Base-by-base conservation (phyloP, 1,139 yeast genomes). In the Yamadazyma epiphylla region DNA sequence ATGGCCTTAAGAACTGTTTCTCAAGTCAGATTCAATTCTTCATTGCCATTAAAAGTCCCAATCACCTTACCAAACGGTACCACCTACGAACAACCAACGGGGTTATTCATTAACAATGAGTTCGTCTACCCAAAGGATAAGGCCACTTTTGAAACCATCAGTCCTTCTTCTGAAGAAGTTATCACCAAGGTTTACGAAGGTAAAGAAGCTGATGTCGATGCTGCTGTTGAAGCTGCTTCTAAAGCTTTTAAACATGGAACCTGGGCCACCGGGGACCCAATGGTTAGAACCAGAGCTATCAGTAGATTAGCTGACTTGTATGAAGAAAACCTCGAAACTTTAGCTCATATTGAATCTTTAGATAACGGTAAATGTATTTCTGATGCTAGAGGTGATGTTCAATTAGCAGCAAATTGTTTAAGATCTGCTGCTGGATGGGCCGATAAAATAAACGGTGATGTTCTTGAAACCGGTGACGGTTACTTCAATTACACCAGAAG, bases 351-450 rank as follows among this genome's bases (percentile, higher is more conserved):
- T 48, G 94, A 84, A 64, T 70, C 89, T 19, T 68, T 81, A 59
- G 94, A 84, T 54, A 81, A 84, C 41, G 94, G 94, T 57, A 84
- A 84, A 60, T 80, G 88, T 31, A 64, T 80, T 48, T 63, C 65
- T 36, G 70, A 72, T 52, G 51, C 65, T 21, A 51, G 59, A 46
- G 63, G 64, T 32, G 95, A 85, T 52, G 70, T 85, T 30, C 72
- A 60, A n/a, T 74, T 80, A 45, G 64, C 80, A 35, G 72, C 79
- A 41, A 70, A 67, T 40, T 77, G 76, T 49, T 64, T 80, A 58
- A 72, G 81, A 55, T 82, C 84, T 52, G 80, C 78, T 50, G 94
- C 89, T 33, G 94, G 95, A 21, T 83, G 83, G 78, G 82, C 89
- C 32, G 95, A 85, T 58, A 85, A 85, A 60, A 57, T 82, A 35